phyloP scores from a whole-genome alignment of 805 yeast species.

The Maudiozyma serrabonitensis region DNA sequence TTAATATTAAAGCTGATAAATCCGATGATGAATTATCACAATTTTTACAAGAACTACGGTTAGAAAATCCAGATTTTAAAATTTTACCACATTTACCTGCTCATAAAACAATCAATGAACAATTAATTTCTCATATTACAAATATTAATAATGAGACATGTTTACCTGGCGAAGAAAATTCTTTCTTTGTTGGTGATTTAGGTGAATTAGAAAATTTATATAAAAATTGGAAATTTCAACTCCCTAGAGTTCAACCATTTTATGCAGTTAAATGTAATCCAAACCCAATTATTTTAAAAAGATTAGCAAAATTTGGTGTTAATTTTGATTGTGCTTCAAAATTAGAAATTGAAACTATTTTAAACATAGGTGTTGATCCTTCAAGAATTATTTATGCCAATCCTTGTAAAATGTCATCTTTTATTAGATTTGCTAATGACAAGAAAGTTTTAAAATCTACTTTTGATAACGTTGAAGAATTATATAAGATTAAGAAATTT shows the following conservation, averaged over 20 bases:
- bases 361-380: constrained; percentile 54
- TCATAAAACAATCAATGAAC: constrained; percentile 30
- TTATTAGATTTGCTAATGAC: constrained; percentile 58
- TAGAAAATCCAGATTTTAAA: constrained; percentile 3
- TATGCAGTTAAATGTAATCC: constrained; percentile 96
- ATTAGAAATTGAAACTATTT: constrained; percentile 62
- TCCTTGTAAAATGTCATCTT: constrained; percentile 86
- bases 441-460: constrained; percentile 62
- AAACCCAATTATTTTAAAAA: constrained; percentile 45
- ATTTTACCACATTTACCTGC: constrained; percentile 25
- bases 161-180: constrained; percentile 68
- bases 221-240: constrained; percentile 47
- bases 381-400: constrained; percentile 78
- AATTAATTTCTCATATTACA: constrained; percentile 33
- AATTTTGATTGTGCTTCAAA: constrained; percentile 92
- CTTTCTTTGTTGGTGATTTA: constrained; percentile 82
- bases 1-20: not conserved
- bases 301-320: constrained; percentile 52
- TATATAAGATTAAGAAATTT: constrained; percentile 55
- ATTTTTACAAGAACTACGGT: constrained; percentile 1
- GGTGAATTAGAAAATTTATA: constrained; percentile 58
- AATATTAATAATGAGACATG: constrained; percentile 47
- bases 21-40: constrained; percentile 4
- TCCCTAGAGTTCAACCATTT: constrained; percentile 76
- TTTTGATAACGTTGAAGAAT: constrained; percentile 81